A percentile compares a stretch with the other conserved stretches of the same genome.
Conservation (phyloP, 352 stramenopile genomes). For the Globisporangium nodosum region DNA sequence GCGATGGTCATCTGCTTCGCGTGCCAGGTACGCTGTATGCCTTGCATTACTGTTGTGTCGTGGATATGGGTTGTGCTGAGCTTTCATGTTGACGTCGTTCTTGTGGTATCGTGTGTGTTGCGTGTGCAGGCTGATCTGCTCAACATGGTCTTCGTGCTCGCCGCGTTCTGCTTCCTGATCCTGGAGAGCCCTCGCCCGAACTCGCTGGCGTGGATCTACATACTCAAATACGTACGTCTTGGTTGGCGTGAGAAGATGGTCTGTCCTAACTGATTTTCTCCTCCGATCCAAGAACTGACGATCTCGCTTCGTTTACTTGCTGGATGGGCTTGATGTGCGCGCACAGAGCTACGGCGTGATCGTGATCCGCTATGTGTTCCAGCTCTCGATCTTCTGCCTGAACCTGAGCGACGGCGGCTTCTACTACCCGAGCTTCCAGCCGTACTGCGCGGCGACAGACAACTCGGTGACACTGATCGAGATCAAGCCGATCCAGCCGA, state of each 20-base stretch:
- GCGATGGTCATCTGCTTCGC: conserved; percentile 63
- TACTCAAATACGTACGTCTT: conserved; percentile 77
- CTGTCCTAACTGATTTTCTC: no score
- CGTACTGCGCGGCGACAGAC: conserved; percentile 43
- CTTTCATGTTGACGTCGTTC: not conserved
- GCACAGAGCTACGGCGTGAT: conserved; percentile 43
- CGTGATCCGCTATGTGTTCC: conserved; percentile 68
- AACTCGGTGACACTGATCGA: conserved; percentile 25
- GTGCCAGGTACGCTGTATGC: conserved; percentile 41
- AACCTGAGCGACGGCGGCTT: conserved; percentile 42
- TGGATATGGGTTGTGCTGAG: not conserved
- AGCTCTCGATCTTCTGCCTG: conserved; percentile 81
- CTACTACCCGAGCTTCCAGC: conserved; percentile 77
- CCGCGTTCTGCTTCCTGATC: conserved; percentile 62
- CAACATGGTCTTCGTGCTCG: conserved; percentile 73
- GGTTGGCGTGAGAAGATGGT: not conserved
- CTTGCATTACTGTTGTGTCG: not conserved
- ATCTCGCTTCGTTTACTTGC: not conserved
- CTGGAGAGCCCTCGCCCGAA: conserved; percentile 70
- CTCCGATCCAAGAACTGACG: not conserved
- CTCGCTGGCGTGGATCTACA: conserved; percentile 54
- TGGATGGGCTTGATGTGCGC: not conserved
- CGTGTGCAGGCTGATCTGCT: conserved; percentile 58
- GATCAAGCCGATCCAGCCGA: conserved; percentile 64
- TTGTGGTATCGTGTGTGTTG: not conserved